A percentile compares a stretch with the other conserved stretches of the same genome.
phyloP scores from a whole-genome alignment of 371 early-diverging fungal species.

The Dipsacomyces acuminosporus region DNA sequence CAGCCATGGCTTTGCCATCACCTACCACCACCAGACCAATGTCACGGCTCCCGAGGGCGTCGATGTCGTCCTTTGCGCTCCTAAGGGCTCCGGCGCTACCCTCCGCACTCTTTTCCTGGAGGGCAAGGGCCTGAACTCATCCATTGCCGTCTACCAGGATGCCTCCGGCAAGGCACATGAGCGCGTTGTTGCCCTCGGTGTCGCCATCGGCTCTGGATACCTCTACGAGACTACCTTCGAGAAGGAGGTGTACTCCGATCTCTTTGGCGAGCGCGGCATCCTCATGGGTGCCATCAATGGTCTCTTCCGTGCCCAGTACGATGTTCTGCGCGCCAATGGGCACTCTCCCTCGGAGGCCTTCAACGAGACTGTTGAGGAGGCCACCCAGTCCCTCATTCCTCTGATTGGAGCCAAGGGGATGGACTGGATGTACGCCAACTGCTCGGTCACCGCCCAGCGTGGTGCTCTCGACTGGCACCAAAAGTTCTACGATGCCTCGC shows the following conservation, averaged over 20 bases:
- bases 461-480: conserved; percentile 98
- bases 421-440: conserved; percentile 97
- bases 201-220: conserved; percentile 95
- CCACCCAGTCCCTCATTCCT: conserved; percentile 95
- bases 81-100: conserved; percentile 95
- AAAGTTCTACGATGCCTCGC: conserved; percentile 86
- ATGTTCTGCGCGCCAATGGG: conserved; percentile 89
- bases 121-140: conserved; percentile 97
- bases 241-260: conserved; percentile 96
- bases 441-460: conserved; percentile 92
- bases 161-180: conserved; percentile 89
- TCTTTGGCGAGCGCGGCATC: conserved; percentile 96
- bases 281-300: conserved; percentile 98
- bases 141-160: conserved; percentile 93
- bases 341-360: conserved; percentile 98
- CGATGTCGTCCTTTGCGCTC: conserved; percentile 94
- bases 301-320: conserved; percentile 95
- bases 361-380: conserved; percentile 99
- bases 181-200: conserved; percentile 87
- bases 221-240: conserved; percentile 95
- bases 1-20: conserved; percentile 95
- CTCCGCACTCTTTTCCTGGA: conserved; percentile 94
- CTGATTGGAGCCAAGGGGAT: conserved; percentile 95
- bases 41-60: conserved; percentile 88
- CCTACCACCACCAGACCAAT: conserved; percentile 88